Conservation (phyloP, 2,329 filamentous ascomycete genomes). For the Zasmidium cellare region DNA sequence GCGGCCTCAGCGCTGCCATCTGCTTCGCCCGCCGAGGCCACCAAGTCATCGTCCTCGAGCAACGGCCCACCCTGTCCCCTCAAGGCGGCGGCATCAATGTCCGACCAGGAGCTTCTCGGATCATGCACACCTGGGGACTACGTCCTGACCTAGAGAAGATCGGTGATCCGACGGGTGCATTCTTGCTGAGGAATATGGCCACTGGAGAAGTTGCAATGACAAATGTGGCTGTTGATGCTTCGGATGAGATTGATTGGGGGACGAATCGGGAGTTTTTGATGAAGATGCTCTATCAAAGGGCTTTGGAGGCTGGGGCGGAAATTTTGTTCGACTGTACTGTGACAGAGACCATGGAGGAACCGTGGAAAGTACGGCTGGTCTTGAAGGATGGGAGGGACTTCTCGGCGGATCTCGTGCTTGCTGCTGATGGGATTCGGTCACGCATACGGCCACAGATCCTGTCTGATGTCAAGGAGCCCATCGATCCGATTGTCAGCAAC, state of each 20-base stretch:
- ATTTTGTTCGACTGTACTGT: background rate
- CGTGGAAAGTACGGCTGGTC: background rate
- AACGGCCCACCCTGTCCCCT: background rate
- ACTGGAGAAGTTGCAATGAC: background rate
- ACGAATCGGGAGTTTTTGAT: background rate
- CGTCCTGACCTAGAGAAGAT: background rate
- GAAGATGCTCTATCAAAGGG: background rate
- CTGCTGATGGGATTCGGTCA: background rate
- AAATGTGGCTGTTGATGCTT: background rate
- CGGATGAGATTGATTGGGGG: background rate
- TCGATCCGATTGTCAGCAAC: conserved; percentile 4
- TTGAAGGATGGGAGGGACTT: conserved; percentile 1
- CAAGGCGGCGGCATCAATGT: background rate
- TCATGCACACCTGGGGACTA: background rate
- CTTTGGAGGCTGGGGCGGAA: background rate
- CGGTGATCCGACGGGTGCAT: background rate
- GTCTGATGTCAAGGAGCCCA: background rate
- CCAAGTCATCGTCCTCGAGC: background rate
- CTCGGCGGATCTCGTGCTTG: background rate
- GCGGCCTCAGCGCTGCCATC: background rate
- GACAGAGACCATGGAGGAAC: background rate
- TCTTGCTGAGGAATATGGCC: background rate
- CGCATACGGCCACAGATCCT: background rate
- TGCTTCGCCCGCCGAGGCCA: background rate
- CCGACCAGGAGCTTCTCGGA: background rate